Percentiles rank a stretch among this genome's conserved stretches.
Conservation (phyloP, 2,329 filamentous ascomycete species). For the Botrytis sinoallii region DNA sequence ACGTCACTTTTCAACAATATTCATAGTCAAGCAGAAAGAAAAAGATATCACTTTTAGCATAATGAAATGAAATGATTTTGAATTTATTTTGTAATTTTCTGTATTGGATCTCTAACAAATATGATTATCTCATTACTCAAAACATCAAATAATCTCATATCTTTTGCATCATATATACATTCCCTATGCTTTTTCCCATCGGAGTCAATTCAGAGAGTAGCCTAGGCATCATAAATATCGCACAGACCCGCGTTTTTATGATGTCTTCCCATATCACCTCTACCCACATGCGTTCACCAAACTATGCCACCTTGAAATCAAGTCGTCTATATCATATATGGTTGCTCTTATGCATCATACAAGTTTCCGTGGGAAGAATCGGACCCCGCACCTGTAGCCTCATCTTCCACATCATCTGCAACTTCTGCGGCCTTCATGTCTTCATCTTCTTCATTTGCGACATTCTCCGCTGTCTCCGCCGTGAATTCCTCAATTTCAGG, state of each 20-base stretch:
- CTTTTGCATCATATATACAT: neutral
- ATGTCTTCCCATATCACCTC: neutral
- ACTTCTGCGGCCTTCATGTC: neutral
- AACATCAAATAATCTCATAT: neutral
- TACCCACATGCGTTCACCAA: neutral
- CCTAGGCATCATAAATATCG: neutral
- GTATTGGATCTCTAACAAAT: neutral
- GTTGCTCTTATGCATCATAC: neutral
- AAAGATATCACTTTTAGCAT: neutral
- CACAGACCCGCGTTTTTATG: neutral
- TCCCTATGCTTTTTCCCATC: neutral
- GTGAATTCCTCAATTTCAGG: rapidly evolving
- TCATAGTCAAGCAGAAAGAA: no score
- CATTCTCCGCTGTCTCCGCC: neutral
- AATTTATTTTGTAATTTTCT: neutral
- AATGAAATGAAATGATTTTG: neutral
- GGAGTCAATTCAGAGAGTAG: neutral
- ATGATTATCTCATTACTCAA: neutral
- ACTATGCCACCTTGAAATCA: neutral
- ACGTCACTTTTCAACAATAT: neutral
- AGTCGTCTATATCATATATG: neutral
- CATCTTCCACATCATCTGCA: neutral
- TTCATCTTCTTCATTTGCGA: neutral
- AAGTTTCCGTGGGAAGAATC: neutral
- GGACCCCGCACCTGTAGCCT: neutral